Base-by-base conservation (phyloP, 768 basidiomycete genomes). In the Mycena vitilis region DNA sequence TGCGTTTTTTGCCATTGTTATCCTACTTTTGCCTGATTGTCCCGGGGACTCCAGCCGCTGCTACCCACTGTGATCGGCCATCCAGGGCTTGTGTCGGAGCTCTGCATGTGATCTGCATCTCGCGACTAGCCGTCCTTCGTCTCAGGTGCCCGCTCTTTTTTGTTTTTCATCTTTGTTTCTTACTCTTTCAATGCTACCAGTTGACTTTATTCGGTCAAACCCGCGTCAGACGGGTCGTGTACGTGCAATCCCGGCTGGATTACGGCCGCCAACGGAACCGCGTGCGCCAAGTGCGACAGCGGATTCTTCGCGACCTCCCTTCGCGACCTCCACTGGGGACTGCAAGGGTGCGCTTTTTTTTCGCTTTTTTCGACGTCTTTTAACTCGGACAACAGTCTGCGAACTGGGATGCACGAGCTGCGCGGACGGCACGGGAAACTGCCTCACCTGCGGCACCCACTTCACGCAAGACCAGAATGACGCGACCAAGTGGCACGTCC, bases 231-330 rank as follows among this genome's bases (percentile, higher is more conserved):
- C 63, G 90, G 92, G 0, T 87, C 91, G 68, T 95, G 95, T 74
- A 78, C 85, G 5, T 96, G 95, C 76, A 90, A 90, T 71, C 75
- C 88, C 0, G 95, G 95, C 0, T 96, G 92, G 91, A 87, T 87
- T 2, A 86, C 87, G 0, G 89, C 85, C 1, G 80, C 81, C 54
- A 91, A 93, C 72, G 93, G 94, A 9, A 94, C 91, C 0, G 86
- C 88, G 15, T 96, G 95, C 76, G 88, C 92, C 13, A 82, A 87
- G 60, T 96, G 95, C 74, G 85, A 87, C 1, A 66, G 82, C 20
- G 95, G 94, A 0, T 96, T 93, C 79, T 96, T 93, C 83, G 81
- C 88, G n/a, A n/a, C n/a, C n/a, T n/a, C n/a, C n/a, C n/a, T n/a
- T n/a, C n/a, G n/a, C n/a, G 49, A 83, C 84, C 44, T 84, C 86